Base-by-base conservation (phyloP, 768 basidiomycete genomes). In the Rhizopogon rudus region DNA sequence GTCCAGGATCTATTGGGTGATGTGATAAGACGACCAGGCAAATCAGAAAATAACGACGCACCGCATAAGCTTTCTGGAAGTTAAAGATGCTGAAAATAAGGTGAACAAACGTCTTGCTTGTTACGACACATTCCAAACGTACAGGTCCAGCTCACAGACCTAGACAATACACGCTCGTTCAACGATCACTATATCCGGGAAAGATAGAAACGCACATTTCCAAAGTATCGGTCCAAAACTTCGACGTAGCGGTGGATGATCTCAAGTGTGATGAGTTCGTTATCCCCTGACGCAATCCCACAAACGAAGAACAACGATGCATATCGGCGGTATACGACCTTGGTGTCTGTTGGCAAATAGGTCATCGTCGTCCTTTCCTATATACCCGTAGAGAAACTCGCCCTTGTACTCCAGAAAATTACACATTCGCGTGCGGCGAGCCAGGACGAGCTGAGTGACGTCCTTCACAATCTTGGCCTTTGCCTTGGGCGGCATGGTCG, bases 331-430 rank as follows among this genome's bases (percentile, higher is more conserved):
- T 98, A 98, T 22, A 97, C 88, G 57, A 98, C 86, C 77, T 96
- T 88, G 48, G 86, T 81, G 61, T 88, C 86, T 88, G 67, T 44
- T 35, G 42, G 25, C 25, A 3, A 28, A 33, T 33, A 33, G 31
- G 31, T 28, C 22, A 46, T 9, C 4, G 8, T 52, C 41, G 43
- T 31, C 14, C 25, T 25, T 25, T 46, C 37, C 14, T 10, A 58
- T 20, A 74, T 68, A 58, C 72, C 69, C 29, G 71, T 72, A 62
- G 3, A 31, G 25, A 28, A 59, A 57, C 81, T 61, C 56, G 88
- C 95, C 95, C 76, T 95, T 97, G 77, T 97, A 97, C 68, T 98
- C 96, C 40, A 98, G 72, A 65, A 98, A 88, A 72, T 98, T 98
- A 68, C 93, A 97, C 92, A 93, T 95, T 53, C 88, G 79, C 49